A percentile compares a stretch with the other conserved stretches of the same genome.
Conservation (phyloP, 1,284 basidiomycete genomes). For the Naganishia sp. region DNA sequence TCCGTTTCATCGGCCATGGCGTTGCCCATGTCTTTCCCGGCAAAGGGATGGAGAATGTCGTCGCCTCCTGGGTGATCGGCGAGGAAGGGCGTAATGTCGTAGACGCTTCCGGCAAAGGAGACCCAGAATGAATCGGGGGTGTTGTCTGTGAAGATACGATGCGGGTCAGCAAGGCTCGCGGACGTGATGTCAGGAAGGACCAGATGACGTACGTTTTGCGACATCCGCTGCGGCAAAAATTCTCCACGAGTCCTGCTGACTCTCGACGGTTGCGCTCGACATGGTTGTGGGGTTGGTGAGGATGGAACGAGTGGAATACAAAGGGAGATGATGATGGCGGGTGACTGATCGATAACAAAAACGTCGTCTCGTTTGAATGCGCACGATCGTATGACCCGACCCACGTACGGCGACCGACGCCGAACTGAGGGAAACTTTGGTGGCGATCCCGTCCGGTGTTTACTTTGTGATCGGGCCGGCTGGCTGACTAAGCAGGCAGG, state of each 20-base stretch:
- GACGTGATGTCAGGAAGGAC: slow-evolving; percentile 1
- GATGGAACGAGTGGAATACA: neutral
- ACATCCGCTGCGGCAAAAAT: slow-evolving; percentile 49
- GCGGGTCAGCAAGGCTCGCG: neutral
- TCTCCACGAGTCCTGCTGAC: slow-evolving; percentile 9
- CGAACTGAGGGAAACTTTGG: neutral
- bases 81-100: slow-evolving; percentile 57
- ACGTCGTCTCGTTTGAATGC: neutral
- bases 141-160: slow-evolving; percentile 40
- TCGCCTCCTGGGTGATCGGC: slow-evolving; percentile 59
- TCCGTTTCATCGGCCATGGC: slow-evolving; percentile 81
- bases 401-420: neutral
- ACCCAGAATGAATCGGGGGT: slow-evolving; percentile 48
- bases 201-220: slow-evolving; percentile 43
- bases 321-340: neutral
- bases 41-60: slow-evolving; percentile 62
- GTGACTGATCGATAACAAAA: neutral
- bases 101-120: slow-evolving; percentile 55
- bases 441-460: slow-evolving; percentile 6
- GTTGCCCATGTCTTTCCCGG: slow-evolving; percentile 77
- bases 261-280: slow-evolving; percentile 11
- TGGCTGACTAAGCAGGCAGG: neutral
- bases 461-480: neutral
- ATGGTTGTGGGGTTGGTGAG: neutral
- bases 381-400: slow-evolving; percentile 3